Evolutionary conservation across 495 filamentous ascomycete species (phyloP).

Genomic region (Tuber aestivum): DNA sequence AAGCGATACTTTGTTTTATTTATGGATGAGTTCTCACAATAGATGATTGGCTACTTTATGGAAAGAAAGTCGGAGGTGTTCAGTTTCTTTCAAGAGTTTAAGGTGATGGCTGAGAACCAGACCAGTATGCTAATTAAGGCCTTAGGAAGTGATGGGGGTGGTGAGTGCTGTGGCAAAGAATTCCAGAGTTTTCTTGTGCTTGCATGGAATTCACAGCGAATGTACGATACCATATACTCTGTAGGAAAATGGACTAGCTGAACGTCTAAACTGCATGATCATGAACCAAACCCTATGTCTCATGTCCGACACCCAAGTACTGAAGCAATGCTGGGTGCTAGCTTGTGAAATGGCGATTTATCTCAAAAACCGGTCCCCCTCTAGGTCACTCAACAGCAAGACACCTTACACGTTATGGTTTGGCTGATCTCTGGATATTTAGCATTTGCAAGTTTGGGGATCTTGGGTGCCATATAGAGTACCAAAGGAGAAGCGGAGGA

Average conservation of each 20-base stretch:
- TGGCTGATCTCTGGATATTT: not conserved
- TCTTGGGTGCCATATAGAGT: not conserved
- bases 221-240: not conserved
- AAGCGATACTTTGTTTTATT: not conserved
- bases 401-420: not conserved
- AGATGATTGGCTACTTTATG: not conserved
- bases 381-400: rapidly evolving
- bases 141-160: not conserved
- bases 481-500: not conserved
- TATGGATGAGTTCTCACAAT: not conserved
- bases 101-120: not conserved
- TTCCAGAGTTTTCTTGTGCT: not conserved
- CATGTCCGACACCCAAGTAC: rapidly evolving
- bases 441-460: not conserved
- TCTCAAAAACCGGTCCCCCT: not conserved
- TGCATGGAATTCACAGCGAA: not conserved
- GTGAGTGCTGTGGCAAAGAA: rapidly evolving
- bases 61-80: not conserved
- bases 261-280: not conserved
- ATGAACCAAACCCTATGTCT: not conserved
- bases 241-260: not conserved
- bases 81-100: not conserved
- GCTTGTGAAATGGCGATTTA: not conserved
- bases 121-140: not conserved
- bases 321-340: not conserved